These are phyloP conservation scores for Cladobotryum protrusum DNA, from an alignment of 2,329 filamentous ascomycete species.

Conservation along the genomic window DNA sequence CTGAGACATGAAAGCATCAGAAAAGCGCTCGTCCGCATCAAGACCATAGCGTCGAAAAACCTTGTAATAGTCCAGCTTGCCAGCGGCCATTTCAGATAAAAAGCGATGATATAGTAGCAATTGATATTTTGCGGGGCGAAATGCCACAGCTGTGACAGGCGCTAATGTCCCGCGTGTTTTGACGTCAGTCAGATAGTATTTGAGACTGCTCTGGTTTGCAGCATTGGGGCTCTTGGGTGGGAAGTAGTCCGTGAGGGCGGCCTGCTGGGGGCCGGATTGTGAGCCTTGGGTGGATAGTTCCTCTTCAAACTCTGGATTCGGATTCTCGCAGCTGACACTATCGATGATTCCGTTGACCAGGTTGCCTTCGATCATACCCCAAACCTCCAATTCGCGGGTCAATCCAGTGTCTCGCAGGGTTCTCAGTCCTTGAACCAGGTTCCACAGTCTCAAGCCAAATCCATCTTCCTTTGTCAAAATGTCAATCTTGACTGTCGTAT, in stretches of 20 bases:
- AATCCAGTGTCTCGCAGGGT: conserved; percentile 64
- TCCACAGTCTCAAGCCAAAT: conserved; percentile 82
- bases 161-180: conserved; percentile 70
- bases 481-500: conserved; percentile 67
- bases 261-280: conserved; percentile 25
- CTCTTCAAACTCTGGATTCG: conserved; percentile 63
- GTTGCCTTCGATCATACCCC: conserved; percentile 76
- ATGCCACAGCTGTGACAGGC: conserved; percentile 58
- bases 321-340: conserved; percentile 70
- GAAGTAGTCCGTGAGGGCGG: conserved; percentile 37
- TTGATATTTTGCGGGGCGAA: conserved; percentile 77
- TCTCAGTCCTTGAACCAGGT: conserved; percentile 77
- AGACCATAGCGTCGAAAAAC: conserved; percentile 69
- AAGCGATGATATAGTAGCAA: conserved; percentile 85
- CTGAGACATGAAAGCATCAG: conserved; percentile 71
- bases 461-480: conserved; percentile 71
- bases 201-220: conserved; percentile 14
- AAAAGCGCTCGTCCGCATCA: conserved; percentile 60
- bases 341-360: conserved; percentile 89
- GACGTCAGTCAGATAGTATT: conserved; percentile 75
- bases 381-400: conserved; percentile 74
- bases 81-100: conserved; percentile 67
- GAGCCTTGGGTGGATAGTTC: conserved; percentile 38
- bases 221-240: conserved; percentile 15
- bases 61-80: conserved; percentile 60